These are phyloP conservation scores for Kodamaea alishanica DNA, from an alignment of 1,139 yeast species.

Conservation along the genomic window DNA sequence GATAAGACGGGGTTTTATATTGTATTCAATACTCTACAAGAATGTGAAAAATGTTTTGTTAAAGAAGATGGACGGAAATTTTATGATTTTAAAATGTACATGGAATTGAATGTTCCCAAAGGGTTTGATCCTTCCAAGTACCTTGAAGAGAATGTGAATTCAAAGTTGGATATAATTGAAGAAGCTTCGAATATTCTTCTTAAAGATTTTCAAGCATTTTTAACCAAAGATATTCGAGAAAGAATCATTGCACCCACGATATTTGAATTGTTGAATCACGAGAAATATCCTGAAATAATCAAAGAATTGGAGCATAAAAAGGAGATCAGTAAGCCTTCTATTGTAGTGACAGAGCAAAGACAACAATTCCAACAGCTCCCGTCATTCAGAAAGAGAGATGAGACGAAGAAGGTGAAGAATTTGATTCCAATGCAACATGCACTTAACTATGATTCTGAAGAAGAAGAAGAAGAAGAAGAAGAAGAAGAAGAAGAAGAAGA, in stretches of 20 bases:
- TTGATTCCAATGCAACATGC: slow-evolving; percentile 71
- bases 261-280: slow-evolving; percentile 58
- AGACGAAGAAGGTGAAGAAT: slow-evolving; percentile 19
- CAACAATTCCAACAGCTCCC: slow-evolving; percentile 37
- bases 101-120: slow-evolving; percentile 54
- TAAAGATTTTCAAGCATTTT: slow-evolving; percentile 59
- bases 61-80: slow-evolving; percentile 62
- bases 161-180: slow-evolving; percentile 35
- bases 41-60: slow-evolving; percentile 64
- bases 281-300: slow-evolving; percentile 53
- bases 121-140: slow-evolving; percentile 15
- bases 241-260: slow-evolving; percentile 71
- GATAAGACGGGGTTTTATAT: slow-evolving; percentile 68
- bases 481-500: slow-evolving; percentile 38
- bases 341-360: slow-evolving; percentile 19
- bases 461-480: slow-evolving; percentile 35
- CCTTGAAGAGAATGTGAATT: slow-evolving; percentile 8
- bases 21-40: slow-evolving; percentile 60
- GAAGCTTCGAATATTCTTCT: slow-evolving; percentile 60
- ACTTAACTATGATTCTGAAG: slow-evolving; percentile 46
- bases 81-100: slow-evolving; percentile 46
- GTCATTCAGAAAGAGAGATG: slow-evolving; percentile 39
- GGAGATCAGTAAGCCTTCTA: slow-evolving; percentile 23
- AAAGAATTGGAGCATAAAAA: slow-evolving; percentile 42
- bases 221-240: slow-evolving; percentile 72